phyloP scores from a whole-genome alignment of 345 rosid species.

The Rhodamnia argentea region DNA sequence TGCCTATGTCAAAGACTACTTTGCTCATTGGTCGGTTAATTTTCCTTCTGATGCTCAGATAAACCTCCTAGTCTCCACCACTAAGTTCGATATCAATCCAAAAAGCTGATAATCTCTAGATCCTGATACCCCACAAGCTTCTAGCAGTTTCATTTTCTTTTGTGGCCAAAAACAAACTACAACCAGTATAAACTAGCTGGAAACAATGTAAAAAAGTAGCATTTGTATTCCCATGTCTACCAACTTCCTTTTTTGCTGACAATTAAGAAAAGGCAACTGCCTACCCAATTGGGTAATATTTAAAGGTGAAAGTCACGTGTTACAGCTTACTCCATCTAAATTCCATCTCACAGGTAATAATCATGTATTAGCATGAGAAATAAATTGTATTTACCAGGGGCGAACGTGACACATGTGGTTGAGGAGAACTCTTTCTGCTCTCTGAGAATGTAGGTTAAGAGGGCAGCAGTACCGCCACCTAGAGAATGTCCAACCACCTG shows the following conservation, averaged over 20 bases:
- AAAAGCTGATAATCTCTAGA: not conserved
- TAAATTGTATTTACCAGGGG: constrained; percentile 48
- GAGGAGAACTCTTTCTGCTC: constrained; percentile 77
- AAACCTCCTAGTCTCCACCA: not conserved
- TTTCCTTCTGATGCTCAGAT: not conserved
- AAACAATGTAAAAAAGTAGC: not conserved
- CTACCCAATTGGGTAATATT: not conserved
- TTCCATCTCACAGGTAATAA: not conserved
- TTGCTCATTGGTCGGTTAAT: not conserved
- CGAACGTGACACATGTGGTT: constrained; percentile 83
- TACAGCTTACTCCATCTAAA: not conserved
- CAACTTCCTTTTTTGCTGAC: not conserved
- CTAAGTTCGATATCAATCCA: not conserved
- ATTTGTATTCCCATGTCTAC: not conserved
- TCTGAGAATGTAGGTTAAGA: constrained; percentile 80
- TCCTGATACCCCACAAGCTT: not conserved
- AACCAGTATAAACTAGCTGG: not conserved
- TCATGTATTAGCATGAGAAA: not conserved
- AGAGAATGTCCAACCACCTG: constrained; percentile 97
- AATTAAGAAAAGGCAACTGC: not conserved
- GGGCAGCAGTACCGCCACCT: constrained; percentile 97
- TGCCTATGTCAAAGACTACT: not conserved
- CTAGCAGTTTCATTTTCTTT: not conserved
- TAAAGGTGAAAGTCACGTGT: not conserved
- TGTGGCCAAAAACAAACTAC: not conserved